These are phyloP conservation scores for Ceratobasidium sp. DNA, from an alignment of 1,284 basidiomycete genomes.

Conservation along the genomic window DNA sequence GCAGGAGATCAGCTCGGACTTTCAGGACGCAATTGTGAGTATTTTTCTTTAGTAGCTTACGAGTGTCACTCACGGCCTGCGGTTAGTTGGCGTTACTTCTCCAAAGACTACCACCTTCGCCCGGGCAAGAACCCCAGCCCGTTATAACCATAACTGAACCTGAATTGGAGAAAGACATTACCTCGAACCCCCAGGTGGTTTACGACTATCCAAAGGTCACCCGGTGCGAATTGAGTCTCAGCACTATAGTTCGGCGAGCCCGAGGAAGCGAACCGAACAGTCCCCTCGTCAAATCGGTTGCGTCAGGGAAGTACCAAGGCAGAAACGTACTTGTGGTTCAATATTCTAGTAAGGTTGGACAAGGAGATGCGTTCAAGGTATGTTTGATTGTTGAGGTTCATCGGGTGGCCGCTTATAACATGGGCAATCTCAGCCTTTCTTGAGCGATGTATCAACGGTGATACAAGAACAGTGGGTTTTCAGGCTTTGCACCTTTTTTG, in stretches of 20 bases:
- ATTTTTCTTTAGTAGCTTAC: neutral
- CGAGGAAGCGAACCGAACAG: neutral
- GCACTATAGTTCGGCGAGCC: neutral
- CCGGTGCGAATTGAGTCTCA: slow-evolving; percentile 24
- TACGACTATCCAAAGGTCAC: slow-evolving; percentile 18
- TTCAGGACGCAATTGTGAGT: slow-evolving; percentile 29
- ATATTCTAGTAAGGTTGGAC: slow-evolving; percentile 16
- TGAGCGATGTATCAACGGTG: neutral
- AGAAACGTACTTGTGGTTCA: slow-evolving; percentile 29
- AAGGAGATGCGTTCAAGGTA: slow-evolving; percentile 5
- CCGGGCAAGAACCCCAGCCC: neutral
- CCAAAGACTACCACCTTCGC: neutral
- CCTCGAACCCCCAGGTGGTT: neutral
- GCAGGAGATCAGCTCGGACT: slow-evolving; percentile 13
- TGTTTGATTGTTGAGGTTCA: neutral
- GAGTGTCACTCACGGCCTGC: neutral
- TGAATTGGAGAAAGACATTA: neutral
- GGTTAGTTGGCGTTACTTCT: slow-evolving; percentile 18
- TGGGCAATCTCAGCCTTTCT: slow-evolving; percentile 3
- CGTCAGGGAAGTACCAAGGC: slow-evolving; percentile 6
- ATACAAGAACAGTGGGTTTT: slow-evolving; percentile 22
- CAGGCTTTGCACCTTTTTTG: neutral
- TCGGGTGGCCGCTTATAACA: neutral
- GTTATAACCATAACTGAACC: neutral
- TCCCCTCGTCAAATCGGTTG: neutral